Conservation (phyloP, 768 basidiomycete genomes). For the Postia placenta region DNA sequence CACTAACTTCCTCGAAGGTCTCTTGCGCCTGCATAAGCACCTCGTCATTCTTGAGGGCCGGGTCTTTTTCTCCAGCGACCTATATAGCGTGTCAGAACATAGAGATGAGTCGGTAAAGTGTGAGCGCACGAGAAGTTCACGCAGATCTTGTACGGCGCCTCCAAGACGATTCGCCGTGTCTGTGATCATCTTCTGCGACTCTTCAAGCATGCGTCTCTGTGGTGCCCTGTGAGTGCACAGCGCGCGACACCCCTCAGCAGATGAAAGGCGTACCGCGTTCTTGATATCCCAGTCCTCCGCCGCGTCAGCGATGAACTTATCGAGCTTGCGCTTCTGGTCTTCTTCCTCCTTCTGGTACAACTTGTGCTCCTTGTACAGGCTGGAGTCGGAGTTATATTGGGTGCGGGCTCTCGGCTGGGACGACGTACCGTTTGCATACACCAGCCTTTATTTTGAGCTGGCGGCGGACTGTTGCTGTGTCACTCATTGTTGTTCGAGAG, state of each 20-base stretch:
- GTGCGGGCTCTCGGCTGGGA: not conserved
- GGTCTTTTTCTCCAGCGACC: slow-evolving; percentile 39
- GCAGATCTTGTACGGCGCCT: slow-evolving; percentile 56
- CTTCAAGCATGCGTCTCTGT: slow-evolving; percentile 64
- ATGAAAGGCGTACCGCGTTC: slow-evolving; percentile 50
- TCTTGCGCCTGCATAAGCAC: slow-evolving; percentile 45
- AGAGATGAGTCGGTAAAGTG: not conserved
- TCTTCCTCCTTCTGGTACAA: slow-evolving; percentile 63
- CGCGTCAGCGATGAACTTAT: slow-evolving; percentile 51
- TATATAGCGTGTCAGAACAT: slow-evolving; percentile 14
- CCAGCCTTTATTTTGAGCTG: slow-evolving; percentile 78
- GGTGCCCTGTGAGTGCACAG: not conserved
- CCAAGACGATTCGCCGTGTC: slow-evolving; percentile 60
- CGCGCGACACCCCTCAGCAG: not conserved
- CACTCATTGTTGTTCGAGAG: slow-evolving; percentile 34
- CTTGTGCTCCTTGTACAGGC: slow-evolving; percentile 53
- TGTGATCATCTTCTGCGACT: slow-evolving; percentile 75
- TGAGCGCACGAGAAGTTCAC: slow-evolving; percentile 59
- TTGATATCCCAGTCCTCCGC: slow-evolving; percentile 72
- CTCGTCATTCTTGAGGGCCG: slow-evolving; percentile 29
- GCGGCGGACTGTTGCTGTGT: slow-evolving; percentile 42
- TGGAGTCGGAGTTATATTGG: slow-evolving; percentile 6
- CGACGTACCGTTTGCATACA: slow-evolving; percentile 53
- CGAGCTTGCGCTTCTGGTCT: slow-evolving; percentile 51
- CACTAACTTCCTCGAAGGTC: slow-evolving; percentile 44